phyloP scores from a whole-genome alignment of 1,284 basidiomycete genomes.

The Puccinia horiana region DNA sequence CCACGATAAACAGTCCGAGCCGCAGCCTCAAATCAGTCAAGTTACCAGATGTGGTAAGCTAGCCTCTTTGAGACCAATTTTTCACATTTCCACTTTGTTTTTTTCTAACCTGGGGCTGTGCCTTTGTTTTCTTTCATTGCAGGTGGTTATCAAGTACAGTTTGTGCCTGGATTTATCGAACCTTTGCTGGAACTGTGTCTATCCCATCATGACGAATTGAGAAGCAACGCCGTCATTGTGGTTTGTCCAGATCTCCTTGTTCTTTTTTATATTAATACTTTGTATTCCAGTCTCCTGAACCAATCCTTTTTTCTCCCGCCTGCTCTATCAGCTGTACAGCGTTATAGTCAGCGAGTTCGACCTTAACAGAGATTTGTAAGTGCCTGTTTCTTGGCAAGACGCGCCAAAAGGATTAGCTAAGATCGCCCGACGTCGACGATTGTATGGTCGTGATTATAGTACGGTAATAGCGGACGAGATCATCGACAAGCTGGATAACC shows the following conservation, averaged over 20 bases:
- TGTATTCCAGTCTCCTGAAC: neutral
- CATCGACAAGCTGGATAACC: conserved; percentile 87
- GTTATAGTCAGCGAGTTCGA: conserved; percentile 45
- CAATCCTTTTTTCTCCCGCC: neutral
- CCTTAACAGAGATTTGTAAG: conserved; percentile 44
- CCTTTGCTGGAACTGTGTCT: conserved; percentile 88
- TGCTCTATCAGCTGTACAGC: conserved; percentile 34
- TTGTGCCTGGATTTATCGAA: conserved; percentile 75
- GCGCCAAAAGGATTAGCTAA: no score
- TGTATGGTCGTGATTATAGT: conserved; percentile 41
- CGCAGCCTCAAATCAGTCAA: conserved; percentile 51
- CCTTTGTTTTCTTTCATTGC: neutral
- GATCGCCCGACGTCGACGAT: conserved; percentile 50
- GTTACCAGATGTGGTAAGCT: conserved; percentile 53
- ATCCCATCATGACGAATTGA: conserved; percentile 88
- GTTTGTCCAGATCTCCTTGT: neutral
- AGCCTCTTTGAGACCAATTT: neutral
- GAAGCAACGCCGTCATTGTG: conserved; percentile 74
- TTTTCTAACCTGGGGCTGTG: neutral
- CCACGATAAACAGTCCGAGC: neutral
- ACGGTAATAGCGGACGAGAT: conserved; percentile 77
- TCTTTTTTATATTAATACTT: neutral
- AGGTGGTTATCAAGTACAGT: conserved; percentile 57
- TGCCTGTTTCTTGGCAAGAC: neutral
- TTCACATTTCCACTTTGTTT: neutral